Conservation (phyloP, 805 yeast species). For the Candida mattraensis region DNA sequence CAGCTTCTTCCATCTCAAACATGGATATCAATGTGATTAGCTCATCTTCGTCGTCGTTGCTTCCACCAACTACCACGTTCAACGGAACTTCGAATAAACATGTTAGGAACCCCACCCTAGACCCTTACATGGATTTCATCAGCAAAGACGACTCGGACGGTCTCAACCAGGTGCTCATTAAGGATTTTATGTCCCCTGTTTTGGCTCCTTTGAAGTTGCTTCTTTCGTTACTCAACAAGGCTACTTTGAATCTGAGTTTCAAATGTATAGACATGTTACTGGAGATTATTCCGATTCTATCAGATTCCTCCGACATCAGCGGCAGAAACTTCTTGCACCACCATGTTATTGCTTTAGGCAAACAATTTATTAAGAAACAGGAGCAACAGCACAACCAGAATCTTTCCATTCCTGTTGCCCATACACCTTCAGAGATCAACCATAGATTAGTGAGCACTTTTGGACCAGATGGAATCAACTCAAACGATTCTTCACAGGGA, state of each 20-base stretch:
- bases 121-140: constrained; percentile 26
- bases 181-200: constrained; percentile 44
- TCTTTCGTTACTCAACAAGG: constrained; percentile 62
- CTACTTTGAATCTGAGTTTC: constrained; percentile 56
- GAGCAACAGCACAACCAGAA: constrained; percentile 20
- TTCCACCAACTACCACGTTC: constrained; percentile 25
- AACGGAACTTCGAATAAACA: constrained; percentile 5
- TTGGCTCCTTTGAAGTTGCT: constrained; percentile 54
- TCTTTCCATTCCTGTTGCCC: constrained; percentile 29
- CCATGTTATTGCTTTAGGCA: constrained; percentile 75
- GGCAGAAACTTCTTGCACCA: constrained; percentile 86
- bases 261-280: constrained; percentile 59
- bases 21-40: constrained; percentile 19
- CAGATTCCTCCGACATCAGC: constrained; percentile 71
- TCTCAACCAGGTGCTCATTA: constrained; percentile 45
- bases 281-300: constrained; percentile 48
- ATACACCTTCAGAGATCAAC: constrained; percentile 50
- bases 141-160: constrained; percentile 33
- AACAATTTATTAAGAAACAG: constrained; percentile 44
- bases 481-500: constrained; percentile 59
- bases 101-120: constrained; percentile 19
- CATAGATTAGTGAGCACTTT: constrained; percentile 51
- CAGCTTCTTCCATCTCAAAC: constrained; percentile 25
- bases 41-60: constrained; percentile 22
- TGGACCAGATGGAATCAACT: constrained; percentile 63